Evolutionary conservation across 495 filamentous ascomycete species (phyloP).

Genomic region (Sphaerosporella brunnea): DNA sequence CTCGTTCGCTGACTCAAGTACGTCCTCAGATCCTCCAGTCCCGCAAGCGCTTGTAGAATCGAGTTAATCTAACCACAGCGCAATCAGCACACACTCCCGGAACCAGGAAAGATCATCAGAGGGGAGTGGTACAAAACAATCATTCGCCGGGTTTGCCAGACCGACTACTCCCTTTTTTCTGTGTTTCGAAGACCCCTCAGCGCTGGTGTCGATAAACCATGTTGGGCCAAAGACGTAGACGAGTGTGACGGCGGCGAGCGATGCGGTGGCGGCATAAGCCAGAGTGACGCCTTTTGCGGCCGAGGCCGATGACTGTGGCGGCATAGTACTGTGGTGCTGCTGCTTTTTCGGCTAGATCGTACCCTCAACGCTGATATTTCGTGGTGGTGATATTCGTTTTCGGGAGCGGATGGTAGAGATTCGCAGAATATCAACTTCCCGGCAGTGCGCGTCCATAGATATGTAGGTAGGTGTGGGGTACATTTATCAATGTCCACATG

Average conservation of each 20-base stretch:
- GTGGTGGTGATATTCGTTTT: no score
- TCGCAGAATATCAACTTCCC: no score
- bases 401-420: no score
- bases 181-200: slow-evolving; percentile 33
- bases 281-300: slow-evolving; percentile 22
- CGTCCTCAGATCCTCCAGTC: slow-evolving; percentile 71
- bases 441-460: no score
- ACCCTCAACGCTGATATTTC: no score
- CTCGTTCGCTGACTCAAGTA: slow-evolving; percentile 38
- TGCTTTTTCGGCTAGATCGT: no score
- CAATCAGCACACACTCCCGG: no score
- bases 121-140: slow-evolving; percentile 53
- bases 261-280: slow-evolving; percentile 79
- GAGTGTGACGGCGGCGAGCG: slow-evolving; percentile 83
- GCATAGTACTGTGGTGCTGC: no score
- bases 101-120: no score
- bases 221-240: slow-evolving; percentile 96
- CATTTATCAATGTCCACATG: no score
- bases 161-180: slow-evolving; percentile 83
- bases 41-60: slow-evolving; percentile 84
- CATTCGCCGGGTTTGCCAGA: slow-evolving; percentile 79
- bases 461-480: no score
- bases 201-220: slow-evolving; percentile 65
- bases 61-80: slow-evolving; percentile 69
- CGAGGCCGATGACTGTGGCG: no score